Conservation (phyloP, 257 asterid genomes). For the Linderniella brevidens region DNA sequence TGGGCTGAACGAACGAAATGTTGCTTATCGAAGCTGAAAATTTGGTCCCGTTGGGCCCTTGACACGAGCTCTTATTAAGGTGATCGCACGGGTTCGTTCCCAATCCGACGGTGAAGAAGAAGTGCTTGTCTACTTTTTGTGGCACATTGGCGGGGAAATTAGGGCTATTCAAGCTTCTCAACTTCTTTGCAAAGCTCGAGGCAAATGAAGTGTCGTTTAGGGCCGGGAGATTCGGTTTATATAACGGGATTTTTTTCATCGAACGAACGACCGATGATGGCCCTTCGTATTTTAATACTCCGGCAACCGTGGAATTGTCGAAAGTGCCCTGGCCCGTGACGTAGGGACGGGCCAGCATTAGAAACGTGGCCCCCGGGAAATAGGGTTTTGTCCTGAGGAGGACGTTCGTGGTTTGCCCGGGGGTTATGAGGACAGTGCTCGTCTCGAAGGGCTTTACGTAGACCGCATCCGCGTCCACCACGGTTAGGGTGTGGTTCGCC, state of each 20-base stretch:
- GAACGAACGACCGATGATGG: too few species aligned
- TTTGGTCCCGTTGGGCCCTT: conserved; percentile 28
- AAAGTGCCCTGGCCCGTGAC: conserved; percentile 28
- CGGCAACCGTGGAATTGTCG: conserved; percentile 34
- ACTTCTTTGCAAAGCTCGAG: conserved; percentile 12
- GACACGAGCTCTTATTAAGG: conserved; percentile 16
- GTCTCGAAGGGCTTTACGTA: conserved; percentile 30
- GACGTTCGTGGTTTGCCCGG: conserved; percentile 31
- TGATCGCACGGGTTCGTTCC: conserved; percentile 21
- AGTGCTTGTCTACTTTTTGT: conserved; percentile 13
- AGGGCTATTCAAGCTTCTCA: conserved; percentile 12
- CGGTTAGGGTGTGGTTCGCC: conserved; percentile 26
- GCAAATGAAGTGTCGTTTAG: conserved; percentile 23
- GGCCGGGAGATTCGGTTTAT: conserved; percentile 15
- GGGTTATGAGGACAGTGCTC: conserved; percentile 15
- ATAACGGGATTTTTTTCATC: conserved; percentile 4
- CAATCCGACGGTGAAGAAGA: conserved; percentile 31
- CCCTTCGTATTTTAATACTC: conserved; percentile 23
- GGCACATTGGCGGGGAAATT: conserved; percentile 21
- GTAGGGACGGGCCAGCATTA: conserved; percentile 23
- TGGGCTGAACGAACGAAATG: conserved; percentile 27
- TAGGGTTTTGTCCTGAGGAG: conserved; percentile 19
- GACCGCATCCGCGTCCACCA: conserved; percentile 27
- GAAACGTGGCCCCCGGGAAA: conserved; percentile 14
- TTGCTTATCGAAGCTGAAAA: conserved; percentile 27